Evolutionary conservation across 176 grass and related monocot genomes (phyloP).

Genomic region (Avena sativa): DNA sequence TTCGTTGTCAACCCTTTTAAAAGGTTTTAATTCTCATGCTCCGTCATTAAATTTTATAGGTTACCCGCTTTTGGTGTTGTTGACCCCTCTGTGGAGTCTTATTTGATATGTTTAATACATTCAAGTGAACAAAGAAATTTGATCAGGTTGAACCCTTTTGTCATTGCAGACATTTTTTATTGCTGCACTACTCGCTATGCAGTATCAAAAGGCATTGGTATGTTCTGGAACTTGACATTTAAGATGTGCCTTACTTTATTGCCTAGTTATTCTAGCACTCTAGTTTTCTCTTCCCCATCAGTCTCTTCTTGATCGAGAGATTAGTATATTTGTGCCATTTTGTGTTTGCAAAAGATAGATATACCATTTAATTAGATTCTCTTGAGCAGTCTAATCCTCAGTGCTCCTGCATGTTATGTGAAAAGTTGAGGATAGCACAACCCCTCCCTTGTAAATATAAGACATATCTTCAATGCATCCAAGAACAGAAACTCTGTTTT

Average conservation of each 20-base stretch:
- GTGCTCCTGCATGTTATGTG: neutral
- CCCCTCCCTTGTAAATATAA: neutral
- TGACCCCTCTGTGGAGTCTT: neutral
- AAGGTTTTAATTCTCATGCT: slow-evolving; percentile 3
- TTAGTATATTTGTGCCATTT: slow-evolving; percentile 9
- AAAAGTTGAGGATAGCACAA: neutral
- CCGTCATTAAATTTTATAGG: neutral
- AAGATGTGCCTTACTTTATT: neutral
- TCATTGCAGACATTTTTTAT: slow-evolving; percentile 95
- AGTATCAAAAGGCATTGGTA: slow-evolving; percentile 94
- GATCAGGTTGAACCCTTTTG: slow-evolving; percentile 11
- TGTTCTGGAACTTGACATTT: slow-evolving; percentile 28
- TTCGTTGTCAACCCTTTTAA: neutral
- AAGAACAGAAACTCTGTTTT: slow-evolving; percentile 9
- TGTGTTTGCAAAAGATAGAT: neutral
- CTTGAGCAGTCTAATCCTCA: neutral
- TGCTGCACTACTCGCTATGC: slow-evolving; percentile 90
- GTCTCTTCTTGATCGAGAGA: slow-evolving; percentile 14
- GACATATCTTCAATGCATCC: neutral
- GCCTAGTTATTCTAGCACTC: neutral
- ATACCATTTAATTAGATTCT: slow-evolving; percentile 4
- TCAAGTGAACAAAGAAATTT: slow-evolving; percentile 37
- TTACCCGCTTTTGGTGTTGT: neutral
- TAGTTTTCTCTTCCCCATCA: neutral
- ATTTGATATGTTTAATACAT: slow-evolving; percentile 1